Evolutionary conservation across 768 basidiomycete species (phyloP).

Genomic region (Lactarius deliciosus): DNA sequence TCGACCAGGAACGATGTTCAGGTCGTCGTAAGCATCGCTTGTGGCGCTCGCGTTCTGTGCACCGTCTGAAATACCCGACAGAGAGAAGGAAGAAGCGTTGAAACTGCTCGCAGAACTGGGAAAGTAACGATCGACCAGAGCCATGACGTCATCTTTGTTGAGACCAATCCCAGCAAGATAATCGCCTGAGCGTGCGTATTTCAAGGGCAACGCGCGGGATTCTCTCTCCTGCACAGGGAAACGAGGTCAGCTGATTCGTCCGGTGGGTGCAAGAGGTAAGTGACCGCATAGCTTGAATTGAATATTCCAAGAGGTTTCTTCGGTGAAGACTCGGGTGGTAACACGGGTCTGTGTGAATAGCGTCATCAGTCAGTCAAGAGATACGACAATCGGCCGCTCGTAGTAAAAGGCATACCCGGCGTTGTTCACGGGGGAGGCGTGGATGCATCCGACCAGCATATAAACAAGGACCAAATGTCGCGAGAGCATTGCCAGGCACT

Average conservation of each 20-base stretch:
- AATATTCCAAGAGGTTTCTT: constrained; percentile 29
- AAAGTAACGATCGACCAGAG: constrained; percentile 30
- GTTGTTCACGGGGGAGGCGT: not conserved
- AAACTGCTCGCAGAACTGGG: constrained; percentile 20
- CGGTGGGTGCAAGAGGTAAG: not conserved
- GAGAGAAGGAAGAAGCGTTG: constrained; percentile 6
- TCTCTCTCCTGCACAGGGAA: constrained; percentile 32
- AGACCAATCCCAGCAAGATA: constrained; percentile 37
- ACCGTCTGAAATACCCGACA: not conserved
- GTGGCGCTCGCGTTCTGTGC: not conserved
- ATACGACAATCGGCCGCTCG: not conserved
- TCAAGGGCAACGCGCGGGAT: constrained; percentile 32
- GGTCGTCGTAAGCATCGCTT: constrained; percentile 4
- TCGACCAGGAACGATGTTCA: not conserved
- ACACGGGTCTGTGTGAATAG: not conserved
- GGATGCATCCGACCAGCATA: constrained; percentile 36
- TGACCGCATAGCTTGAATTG: constrained; percentile 32
- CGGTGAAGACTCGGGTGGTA: constrained; percentile 1
- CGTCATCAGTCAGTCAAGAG: not conserved
- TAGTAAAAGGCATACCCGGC: not conserved
- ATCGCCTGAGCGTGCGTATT: constrained; percentile 36
- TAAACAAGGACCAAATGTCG: constrained; percentile 52
- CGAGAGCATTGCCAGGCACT: constrained; percentile 17
- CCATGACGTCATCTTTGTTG: constrained; percentile 34
- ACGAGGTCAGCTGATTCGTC: not conserved